phyloP scores from a whole-genome alignment of 768 basidiomycete species.

The Agaricus subrufescens region DNA sequence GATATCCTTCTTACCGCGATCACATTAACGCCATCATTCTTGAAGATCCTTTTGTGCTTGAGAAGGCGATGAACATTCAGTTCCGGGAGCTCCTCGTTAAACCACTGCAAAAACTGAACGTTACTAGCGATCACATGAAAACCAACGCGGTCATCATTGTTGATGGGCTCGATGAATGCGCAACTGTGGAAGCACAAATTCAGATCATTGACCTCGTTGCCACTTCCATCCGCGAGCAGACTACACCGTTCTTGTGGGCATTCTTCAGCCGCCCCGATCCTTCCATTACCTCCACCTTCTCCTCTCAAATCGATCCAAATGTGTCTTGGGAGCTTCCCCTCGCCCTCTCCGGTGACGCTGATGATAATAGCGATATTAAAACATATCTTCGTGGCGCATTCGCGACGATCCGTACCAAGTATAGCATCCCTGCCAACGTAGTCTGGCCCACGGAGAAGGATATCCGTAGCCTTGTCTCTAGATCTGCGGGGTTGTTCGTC shows the following conservation, averaged over 20 bases:
- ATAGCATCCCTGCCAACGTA: background rate
- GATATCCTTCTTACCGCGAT: background rate
- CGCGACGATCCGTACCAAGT: background rate
- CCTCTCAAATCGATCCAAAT: background rate
- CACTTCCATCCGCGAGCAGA: too few relatives aligned
- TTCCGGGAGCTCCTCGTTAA: conserved; percentile 12
- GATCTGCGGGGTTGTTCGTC: too few relatives aligned
- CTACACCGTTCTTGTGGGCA: too few relatives aligned
- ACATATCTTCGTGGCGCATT: conserved; percentile 13
- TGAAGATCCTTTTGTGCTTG: conserved; percentile 2
- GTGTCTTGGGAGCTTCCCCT: conserved; percentile 3
- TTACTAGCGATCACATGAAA: conserved; percentile 15
- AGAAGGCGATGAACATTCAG: conserved; percentile 9
- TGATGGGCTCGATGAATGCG: background rate
- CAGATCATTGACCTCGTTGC: too few relatives aligned
- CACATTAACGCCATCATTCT: conserved; percentile 6
- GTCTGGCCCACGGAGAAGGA: background rate
- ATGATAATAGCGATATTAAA: conserved; percentile 13
- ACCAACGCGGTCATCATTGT: conserved; percentile 20
- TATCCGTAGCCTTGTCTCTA: background rate
- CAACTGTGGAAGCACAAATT: too few relatives aligned
- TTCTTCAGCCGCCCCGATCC: background rate
- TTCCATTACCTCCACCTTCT: conserved; percentile 2
- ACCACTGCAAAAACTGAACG: background rate
- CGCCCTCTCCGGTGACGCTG: conserved; percentile 8